phyloP scores from a whole-genome alignment of 805 yeast genomes.

The Tetrapisispora taiwanensis region DNA sequence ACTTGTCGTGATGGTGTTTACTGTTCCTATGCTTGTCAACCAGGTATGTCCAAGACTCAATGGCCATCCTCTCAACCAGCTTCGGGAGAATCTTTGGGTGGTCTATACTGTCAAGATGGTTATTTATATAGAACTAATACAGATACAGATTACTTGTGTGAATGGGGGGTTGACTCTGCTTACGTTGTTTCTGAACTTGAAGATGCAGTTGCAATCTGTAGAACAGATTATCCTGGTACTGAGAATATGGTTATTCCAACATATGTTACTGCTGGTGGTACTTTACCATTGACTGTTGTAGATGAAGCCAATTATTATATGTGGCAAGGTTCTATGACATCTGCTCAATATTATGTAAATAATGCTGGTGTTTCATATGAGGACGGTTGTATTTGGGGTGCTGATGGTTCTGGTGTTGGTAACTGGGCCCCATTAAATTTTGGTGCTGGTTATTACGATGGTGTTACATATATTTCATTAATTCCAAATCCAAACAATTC shows the following conservation, averaged over 20 bases:
- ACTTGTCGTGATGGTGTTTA: constrained; percentile 78
- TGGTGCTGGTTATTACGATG: constrained; percentile 76
- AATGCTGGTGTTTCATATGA: constrained; percentile 81
- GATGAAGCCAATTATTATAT: constrained; percentile 64
- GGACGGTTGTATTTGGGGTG: constrained; percentile 95
- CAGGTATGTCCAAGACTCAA: constrained; percentile 98
- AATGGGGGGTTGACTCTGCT: constrained; percentile 72
- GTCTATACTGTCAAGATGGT: constrained; percentile 76
- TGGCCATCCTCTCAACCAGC: constrained; percentile 88
- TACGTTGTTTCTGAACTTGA: constrained; percentile 52
- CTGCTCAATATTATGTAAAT: neutral
- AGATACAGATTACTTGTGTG: constrained; percentile 61
- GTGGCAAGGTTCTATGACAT: constrained; percentile 63
- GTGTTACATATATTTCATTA: constrained; percentile 72
- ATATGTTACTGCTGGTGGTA: constrained; percentile 54
- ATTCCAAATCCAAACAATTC: constrained; percentile 91
- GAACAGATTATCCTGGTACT: constrained; percentile 98
- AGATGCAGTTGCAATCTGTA: constrained; percentile 76
- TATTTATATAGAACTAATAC: constrained; percentile 73
- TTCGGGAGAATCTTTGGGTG: constrained; percentile 87
- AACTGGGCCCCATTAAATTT: constrained; percentile 97
- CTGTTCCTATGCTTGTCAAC: constrained; percentile 38
- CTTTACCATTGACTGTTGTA: constrained; percentile 66
- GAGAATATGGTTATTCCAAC: constrained; percentile 98
- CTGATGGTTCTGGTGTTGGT: constrained; percentile 67